These are phyloP conservation scores for Naganishia cerealis DNA, from an alignment of 1,284 basidiomycete genomes.

Conservation along the genomic window DNA sequence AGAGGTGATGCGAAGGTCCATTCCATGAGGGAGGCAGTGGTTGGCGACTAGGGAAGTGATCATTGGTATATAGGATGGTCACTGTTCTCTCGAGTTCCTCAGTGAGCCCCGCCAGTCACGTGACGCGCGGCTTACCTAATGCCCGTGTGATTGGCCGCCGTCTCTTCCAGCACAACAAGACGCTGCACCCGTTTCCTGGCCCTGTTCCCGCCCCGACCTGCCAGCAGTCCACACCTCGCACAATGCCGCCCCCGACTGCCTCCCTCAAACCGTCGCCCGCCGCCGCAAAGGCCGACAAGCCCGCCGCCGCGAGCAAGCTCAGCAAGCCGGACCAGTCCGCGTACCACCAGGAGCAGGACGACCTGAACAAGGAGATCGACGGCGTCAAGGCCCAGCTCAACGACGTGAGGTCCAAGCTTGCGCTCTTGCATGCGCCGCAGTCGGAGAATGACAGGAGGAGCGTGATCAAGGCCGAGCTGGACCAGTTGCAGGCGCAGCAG, in stretches of 20 bases:
- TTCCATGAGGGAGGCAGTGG: neutral
- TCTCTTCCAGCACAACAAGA: neutral
- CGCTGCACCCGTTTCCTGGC: too few relatives aligned
- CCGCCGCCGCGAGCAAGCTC: conserved; percentile 38
- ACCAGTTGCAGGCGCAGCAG: conserved; percentile 76
- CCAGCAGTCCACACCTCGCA: neutral
- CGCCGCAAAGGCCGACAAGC: conserved; percentile 35
- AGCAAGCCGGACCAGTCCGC: conserved; percentile 74
- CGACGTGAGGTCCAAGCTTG: conserved; percentile 75
- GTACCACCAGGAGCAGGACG: conserved; percentile 80
- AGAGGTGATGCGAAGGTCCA: conserved; percentile 20
- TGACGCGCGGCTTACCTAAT: neutral
- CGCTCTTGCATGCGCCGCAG: conserved; percentile 61
- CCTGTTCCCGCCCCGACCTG: neutral
- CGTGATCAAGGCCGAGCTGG: conserved; percentile 77
- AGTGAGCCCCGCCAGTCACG: neutral
- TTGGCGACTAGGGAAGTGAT: neutral
- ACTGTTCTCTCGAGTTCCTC: neutral
- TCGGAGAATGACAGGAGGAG: conserved; percentile 63
- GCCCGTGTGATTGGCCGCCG: neutral
- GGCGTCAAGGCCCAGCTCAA: conserved; percentile 71
- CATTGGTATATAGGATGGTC: neutral
- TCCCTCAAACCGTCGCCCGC: conserved; percentile 46
- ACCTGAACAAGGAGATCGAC: conserved; percentile 78
- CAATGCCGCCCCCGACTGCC: conserved; percentile 52